Conservation (phyloP, 1,284 basidiomycete genomes). For the Cutaneotrichosporon arboriforme region DNA sequence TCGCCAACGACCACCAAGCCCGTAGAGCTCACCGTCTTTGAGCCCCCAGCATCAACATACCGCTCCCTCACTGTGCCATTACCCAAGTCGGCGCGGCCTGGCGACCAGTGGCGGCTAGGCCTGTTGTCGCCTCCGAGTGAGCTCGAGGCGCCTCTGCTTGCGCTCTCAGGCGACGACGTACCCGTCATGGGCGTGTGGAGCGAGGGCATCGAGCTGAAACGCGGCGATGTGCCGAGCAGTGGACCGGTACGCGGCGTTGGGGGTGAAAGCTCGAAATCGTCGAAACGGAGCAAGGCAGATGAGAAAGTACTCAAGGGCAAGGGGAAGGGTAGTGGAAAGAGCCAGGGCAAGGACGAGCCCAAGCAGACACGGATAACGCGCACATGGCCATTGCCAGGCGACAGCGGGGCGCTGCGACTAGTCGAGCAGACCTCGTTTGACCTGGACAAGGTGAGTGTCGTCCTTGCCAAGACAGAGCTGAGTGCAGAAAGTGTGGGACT, state of each 20-base stretch:
- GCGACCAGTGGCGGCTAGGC: slow-evolving; percentile 61
- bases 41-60: slow-evolving; percentile 61
- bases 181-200: slow-evolving; percentile 41
- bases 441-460: slow-evolving; percentile 76
- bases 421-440: slow-evolving; percentile 78
- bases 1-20: slow-evolving; percentile 19
- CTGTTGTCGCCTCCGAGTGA: slow-evolving; percentile 48
- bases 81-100: slow-evolving; percentile 54
- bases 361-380: slow-evolving; percentile 71
- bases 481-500: slow-evolving; percentile 84
- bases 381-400: slow-evolving; percentile 51
- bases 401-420: slow-evolving; percentile 51
- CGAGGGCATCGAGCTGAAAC: slow-evolving; percentile 35
- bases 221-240: slow-evolving; percentile 2
- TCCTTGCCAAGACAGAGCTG: background rate
- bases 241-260: slow-evolving; percentile 3
- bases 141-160: background rate
- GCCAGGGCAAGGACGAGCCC: slow-evolving; percentile 28
- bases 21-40: slow-evolving; percentile 63
- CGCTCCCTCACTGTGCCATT: slow-evolving; percentile 63
- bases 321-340: slow-evolving; percentile 16
- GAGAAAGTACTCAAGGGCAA: slow-evolving; percentile 9
- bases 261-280: slow-evolving; percentile 4
- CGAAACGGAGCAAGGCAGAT: slow-evolving; percentile 7
- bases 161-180: slow-evolving; percentile 6